phyloP scores from a whole-genome alignment of 192 early-diverging fungal species.

The Backusella tarrabulga region DNA sequence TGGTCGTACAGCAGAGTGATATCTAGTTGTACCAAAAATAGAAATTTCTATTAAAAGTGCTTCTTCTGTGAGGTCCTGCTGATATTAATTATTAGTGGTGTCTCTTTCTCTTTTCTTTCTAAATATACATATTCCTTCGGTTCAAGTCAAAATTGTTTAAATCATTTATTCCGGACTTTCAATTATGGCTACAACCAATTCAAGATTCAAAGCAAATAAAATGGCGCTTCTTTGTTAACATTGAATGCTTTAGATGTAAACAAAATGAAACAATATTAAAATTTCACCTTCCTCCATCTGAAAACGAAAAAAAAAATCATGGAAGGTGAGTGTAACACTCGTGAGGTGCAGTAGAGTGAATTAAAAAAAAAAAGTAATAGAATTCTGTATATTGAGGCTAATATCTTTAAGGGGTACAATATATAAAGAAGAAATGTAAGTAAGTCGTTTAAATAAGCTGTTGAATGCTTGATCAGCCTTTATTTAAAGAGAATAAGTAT shows the following conservation, averaged over 20 bases:
- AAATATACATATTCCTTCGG: neutral
- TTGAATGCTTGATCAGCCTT: neutral
- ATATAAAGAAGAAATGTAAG: neutral
- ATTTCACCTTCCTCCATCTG: neutral
- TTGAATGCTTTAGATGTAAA: neutral
- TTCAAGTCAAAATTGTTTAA: neutral
- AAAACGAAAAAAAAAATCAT: neutral
- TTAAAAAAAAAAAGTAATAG: neutral
- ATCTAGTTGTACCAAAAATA: neutral
- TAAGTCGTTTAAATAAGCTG: neutral
- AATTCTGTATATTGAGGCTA: neutral
- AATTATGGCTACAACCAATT: neutral
- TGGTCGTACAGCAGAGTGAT: neutral
- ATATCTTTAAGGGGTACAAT: neutral
- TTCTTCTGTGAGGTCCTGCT: constrained; percentile 4
- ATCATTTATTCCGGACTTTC: neutral
- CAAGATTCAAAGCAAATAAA: neutral
- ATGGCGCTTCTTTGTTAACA: neutral
- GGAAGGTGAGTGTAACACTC: neutral
- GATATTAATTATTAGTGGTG: neutral
- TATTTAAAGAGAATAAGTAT: neutral
- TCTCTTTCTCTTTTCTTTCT: neutral
- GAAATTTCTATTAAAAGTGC: constrained; percentile 3
- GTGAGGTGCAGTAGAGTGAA: neutral
- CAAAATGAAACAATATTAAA: neutral